These are phyloP conservation scores for Coemansia sp. DNA, from an alignment of 192 early-diverging fungal species.

Conservation along the genomic window DNA sequence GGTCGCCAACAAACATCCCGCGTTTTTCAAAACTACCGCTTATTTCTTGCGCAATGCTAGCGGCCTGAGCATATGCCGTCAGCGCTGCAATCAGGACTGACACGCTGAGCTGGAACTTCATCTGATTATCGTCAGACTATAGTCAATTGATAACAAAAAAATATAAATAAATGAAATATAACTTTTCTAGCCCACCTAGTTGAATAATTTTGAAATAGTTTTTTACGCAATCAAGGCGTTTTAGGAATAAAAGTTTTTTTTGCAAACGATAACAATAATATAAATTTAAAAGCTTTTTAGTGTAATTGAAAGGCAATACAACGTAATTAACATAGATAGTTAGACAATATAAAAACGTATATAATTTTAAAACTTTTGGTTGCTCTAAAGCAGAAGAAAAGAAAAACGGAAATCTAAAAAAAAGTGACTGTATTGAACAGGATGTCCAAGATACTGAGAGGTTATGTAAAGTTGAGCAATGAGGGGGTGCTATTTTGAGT, in stretches of 20 bases:
- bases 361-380: background rate
- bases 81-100: slow-evolving; percentile 35
- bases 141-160: background rate
- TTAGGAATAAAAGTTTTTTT: too few relatives aligned
- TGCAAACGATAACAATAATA: too few relatives aligned
- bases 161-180: too few relatives aligned
- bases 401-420: background rate
- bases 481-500: background rate
- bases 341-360: background rate
- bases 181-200: too few relatives aligned
- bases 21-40: slow-evolving; percentile 9
- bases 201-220: too few relatives aligned
- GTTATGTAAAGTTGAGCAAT: background rate
- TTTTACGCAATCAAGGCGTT: too few relatives aligned
- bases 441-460: background rate
- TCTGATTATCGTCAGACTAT: slow-evolving; percentile 4
- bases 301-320: background rate
- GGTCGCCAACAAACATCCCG: slow-evolving; percentile 25
- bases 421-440: background rate
- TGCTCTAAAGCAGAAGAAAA: background rate
- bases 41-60: background rate
- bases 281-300: too few relatives aligned
- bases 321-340: background rate
- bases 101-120: slow-evolving; percentile 40
- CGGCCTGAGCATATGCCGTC: slow-evolving; percentile 24